Conservation (phyloP, 1,284 basidiomycete species). For the Sanghuangporus sanghuang region DNA sequence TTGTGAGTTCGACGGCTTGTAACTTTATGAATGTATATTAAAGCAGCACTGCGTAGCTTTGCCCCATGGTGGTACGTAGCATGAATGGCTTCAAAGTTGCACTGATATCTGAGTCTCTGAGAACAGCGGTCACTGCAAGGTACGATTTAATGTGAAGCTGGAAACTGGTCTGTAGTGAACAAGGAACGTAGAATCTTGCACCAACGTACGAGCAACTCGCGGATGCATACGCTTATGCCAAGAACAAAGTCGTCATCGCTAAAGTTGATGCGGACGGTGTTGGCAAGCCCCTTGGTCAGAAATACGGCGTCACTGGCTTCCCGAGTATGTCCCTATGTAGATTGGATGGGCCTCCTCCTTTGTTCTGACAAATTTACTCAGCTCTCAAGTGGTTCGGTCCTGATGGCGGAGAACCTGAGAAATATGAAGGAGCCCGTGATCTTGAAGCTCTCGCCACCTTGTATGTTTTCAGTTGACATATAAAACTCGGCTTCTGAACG, state of each 20-base stretch:
- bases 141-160: conserved; percentile 23
- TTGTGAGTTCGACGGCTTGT: conserved; percentile 53
- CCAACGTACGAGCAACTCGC: conserved; percentile 87
- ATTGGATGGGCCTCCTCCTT: neutral
- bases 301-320: conserved; percentile 79
- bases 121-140: conserved; percentile 78
- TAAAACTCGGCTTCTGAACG: neutral
- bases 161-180: neutral
- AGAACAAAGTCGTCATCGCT: conserved; percentile 83
- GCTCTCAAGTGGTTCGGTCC: conserved; percentile 89
- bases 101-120: neutral
- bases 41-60: conserved; percentile 41
- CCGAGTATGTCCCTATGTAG: conserved; percentile 62
- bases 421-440: conserved; percentile 79
- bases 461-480: conserved; percentile 38
- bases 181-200: conserved; percentile 62
- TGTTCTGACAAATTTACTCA: conserved; percentile 27
- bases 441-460: conserved; percentile 73
- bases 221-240: conserved; percentile 73
- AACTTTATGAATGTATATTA: neutral
- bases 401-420: conserved; percentile 55
- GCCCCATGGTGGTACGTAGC: conserved; percentile 79
- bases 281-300: conserved; percentile 66
- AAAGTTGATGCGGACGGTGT: conserved; percentile 92
- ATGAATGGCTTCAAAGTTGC: neutral